Evolutionary conservation across 352 stramenopile genomes (phyloP), one percentile per base, ranked within the genome.

Genomic region (Pythium plurisporium): DNA sequence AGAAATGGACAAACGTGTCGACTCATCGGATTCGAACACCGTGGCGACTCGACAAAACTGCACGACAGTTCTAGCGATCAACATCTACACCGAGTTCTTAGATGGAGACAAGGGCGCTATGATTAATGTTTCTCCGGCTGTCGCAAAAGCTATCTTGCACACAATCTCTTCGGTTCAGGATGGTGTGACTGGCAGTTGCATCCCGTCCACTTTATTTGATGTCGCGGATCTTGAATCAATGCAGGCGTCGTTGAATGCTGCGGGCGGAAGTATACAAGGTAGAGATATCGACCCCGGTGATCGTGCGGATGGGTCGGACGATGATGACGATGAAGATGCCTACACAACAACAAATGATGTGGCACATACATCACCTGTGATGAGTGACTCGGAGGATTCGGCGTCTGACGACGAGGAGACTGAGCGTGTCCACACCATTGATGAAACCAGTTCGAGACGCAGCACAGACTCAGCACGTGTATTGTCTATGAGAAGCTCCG

Each of bases 271-370:
- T 14, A 17, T 26, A 2, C 33, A n/a, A 4, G 22, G 6, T 2
- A 48, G 33, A 19, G 19, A 10, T 5, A 23, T 17, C 20, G 23
- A 58, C 29, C 22, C 19, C 25, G 15, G 41, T 25, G 45, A 70
- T 23, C 72, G 75, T 14, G 72, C 69, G 2, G 76, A 82, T 4
- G n/a, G n/a, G n/a, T n/a, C n/a, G n/a, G n/a, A n/a, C n/a, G 73
- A 85, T 15, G 60, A 77, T 0, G 67, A 75, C 23, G 55, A 68
- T 31, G 55, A 70, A 12, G 55, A 44, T 17, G 23, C 65, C 11
- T 17, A 50, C 17, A 23, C 23, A n/a, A 14, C 26, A 11, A 19
- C 29, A 9, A 38, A 20, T 6, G 3, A 33, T 3, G 23, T 19
- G 38, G n/a, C n/a, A n/a, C n/a, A n/a, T n/a, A 40, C 15, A 11